Percentiles rank a stretch among this genome's conserved stretches.
Conservation (phyloP, 495 filamentous ascomycete species). For the Trichoderma parareesei region DNA sequence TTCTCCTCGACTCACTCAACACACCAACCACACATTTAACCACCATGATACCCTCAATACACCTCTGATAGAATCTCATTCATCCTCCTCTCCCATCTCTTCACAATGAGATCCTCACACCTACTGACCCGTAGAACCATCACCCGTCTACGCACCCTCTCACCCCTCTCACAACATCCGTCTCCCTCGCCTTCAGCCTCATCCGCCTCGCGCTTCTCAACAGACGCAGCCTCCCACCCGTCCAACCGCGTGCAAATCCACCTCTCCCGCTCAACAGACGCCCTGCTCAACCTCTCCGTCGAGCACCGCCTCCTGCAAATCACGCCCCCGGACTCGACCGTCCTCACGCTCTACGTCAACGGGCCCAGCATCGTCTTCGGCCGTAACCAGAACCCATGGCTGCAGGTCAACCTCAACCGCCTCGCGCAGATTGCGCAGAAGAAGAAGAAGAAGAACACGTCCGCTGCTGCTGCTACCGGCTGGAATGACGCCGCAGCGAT, state of each 20-base stretch:
- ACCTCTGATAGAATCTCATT: not conserved
- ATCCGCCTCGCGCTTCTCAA: conserved; percentile 14
- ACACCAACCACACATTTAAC: not conserved
- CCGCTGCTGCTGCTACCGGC: not conserved
- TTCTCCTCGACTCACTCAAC: not conserved
- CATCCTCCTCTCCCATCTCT: not conserved
- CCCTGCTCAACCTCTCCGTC: conserved; percentile 91
- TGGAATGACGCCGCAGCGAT: conserved; percentile 20
- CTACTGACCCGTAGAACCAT: not conserved
- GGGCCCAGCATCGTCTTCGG: conserved; percentile 80
- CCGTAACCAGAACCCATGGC: conserved; percentile 96
- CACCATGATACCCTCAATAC: not conserved
- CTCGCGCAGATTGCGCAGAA: conserved; percentile 27
- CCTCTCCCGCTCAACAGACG: conserved; percentile 62
- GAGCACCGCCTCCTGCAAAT: conserved; percentile 82
- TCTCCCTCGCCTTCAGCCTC: not conserved
- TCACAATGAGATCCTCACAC: not conserved
- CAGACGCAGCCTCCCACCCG: conserved; percentile 18
- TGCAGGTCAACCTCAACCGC: conserved; percentile 68
- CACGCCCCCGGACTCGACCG: conserved; percentile 56
- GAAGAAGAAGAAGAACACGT: too few species aligned
- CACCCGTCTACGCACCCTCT: not conserved
- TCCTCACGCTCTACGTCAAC: conserved; percentile 86
- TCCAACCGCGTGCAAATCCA: conserved; percentile 50
- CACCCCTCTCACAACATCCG: not conserved